A percentile compares a stretch with the other conserved stretches of the same genome.
These are phyloP conservation scores for Bjerkandera adusta DNA, from an alignment of 1,284 basidiomycete genomes.

Conservation along the genomic window DNA sequence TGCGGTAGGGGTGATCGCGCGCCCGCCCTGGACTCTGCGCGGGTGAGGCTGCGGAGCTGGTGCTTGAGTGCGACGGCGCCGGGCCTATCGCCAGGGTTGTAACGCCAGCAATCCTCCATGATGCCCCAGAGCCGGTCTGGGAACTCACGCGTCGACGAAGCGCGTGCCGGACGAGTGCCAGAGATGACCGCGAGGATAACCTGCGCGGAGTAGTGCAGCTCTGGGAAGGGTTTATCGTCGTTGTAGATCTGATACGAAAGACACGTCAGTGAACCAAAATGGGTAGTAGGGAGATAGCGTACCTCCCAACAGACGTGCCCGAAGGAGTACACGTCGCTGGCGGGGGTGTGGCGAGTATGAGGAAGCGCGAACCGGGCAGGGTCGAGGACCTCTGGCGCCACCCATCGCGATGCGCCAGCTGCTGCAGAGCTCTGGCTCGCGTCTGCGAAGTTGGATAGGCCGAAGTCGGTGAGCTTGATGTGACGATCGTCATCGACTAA, in stretches of 20 bases:
- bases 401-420: not conserved
- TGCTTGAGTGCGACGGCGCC: too few relatives aligned
- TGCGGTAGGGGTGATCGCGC: too few relatives aligned
- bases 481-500: constrained; percentile 4
- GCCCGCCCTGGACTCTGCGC: too few relatives aligned
- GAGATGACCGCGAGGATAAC: not conserved
- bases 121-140: too few relatives aligned
- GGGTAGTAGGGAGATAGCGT: not conserved
- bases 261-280: too few relatives aligned
- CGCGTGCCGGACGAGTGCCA: not conserved
- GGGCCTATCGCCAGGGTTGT: too few relatives aligned
- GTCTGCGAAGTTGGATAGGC: constrained; percentile 3
- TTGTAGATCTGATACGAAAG: not conserved
- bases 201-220: not conserved
- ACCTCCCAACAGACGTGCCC: constrained; percentile 2
- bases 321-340: constrained; percentile 3
- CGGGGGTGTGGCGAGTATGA: not conserved
- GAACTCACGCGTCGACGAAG: too few relatives aligned
- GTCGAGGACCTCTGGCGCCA: constrained; percentile 4
- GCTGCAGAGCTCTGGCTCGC: not conserved
- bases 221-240: not conserved
- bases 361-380: not conserved
- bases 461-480: constrained; percentile 4
- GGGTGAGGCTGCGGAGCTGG: too few relatives aligned
- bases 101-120: too few relatives aligned